Percentiles rank a stretch among this genome's conserved stretches.
Conservation (phyloP, 345 rosid genomes). For the Euphorbia pulcherrima region DNA sequence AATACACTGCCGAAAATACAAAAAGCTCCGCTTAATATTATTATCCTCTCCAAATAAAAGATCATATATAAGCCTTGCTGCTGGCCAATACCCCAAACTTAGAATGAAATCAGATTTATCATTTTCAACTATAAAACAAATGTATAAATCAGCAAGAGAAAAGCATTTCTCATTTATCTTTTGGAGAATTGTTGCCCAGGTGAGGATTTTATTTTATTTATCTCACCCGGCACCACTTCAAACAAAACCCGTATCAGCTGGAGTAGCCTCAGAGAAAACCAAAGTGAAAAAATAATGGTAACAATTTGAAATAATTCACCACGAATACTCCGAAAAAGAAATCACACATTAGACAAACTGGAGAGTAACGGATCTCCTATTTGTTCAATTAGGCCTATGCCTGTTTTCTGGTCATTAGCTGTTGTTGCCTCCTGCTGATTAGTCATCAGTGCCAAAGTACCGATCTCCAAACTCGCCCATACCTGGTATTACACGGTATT, state of each 20-base stretch:
- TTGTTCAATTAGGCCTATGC: constrained; percentile 9
- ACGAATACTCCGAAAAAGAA: neutral
- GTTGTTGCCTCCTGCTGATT: constrained; percentile 8
- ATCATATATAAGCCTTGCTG: too few species aligned
- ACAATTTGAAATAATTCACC: neutral
- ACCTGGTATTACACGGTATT: constrained; percentile 91
- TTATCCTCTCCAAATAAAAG: too few species aligned
- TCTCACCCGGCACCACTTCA: neutral
- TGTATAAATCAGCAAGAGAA: neutral
- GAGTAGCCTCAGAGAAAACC: neutral
- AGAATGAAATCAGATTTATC: too few species aligned
- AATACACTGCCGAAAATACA: too few species aligned
- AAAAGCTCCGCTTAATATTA: too few species aligned
- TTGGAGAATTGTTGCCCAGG: neutral
- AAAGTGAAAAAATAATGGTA: neutral
- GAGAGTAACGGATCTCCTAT: constrained; percentile 6
- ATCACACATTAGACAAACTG: neutral
- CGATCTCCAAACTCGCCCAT: constrained; percentile 98
- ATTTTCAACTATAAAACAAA: neutral
- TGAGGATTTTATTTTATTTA: neutral
- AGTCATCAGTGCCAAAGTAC: constrained; percentile 96
- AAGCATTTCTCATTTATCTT: neutral
- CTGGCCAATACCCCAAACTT: too few species aligned
- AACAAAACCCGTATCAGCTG: neutral
- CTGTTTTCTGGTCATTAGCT: neutral